Base-by-base conservation (phyloP, 331 rosid species). In the Malus hybrid region DNA sequence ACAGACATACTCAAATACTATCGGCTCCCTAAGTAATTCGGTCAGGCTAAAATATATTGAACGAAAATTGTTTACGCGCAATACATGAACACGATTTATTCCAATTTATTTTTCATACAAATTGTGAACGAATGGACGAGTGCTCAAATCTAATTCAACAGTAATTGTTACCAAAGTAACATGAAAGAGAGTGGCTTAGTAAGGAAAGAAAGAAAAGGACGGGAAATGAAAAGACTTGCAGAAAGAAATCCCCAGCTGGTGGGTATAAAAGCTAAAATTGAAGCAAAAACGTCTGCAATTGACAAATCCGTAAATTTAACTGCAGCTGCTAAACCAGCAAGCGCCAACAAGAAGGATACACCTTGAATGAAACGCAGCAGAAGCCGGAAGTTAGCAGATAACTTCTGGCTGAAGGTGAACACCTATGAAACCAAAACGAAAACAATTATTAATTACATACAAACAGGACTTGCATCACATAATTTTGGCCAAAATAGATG, bases 241-340 rank as follows among this genome's bases (percentile, higher is more conserved):
- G 91, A 95, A 22, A 95, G 88, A 73, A 95, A 73, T 87, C 96
- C 97, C 99, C 99, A 92, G 74, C 99, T 97, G 4, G 99, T 95
- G 24, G 97, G 93, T 79, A 95, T 36, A 83, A 95, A 95, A 24
- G 93, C 99, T 77, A 95, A 82, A 76, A 90, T 84, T 75, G 80
- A 82, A 67, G 99, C 97, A 81, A 95, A 89, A 72, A 95, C 44
- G 74, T 95, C 99, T n/a, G 92, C 2, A 15, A 95, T 31, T 5
- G 97, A 72, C 78, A 95, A 83, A 0, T 83, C 19, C 0, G 97
- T 84, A 8, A 90, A 19, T 73, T 85, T 76, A 76, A 95, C 75
- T 10, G 99, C 99, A 19, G 90, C 90, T 1, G 62, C 81, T 54
- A 92, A 27, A 78, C 97, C 99, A 55, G 96, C 93, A 75, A 95